phyloP scores from a whole-genome alignment of 768 basidiomycete species.

The Ramaria sp. region DNA sequence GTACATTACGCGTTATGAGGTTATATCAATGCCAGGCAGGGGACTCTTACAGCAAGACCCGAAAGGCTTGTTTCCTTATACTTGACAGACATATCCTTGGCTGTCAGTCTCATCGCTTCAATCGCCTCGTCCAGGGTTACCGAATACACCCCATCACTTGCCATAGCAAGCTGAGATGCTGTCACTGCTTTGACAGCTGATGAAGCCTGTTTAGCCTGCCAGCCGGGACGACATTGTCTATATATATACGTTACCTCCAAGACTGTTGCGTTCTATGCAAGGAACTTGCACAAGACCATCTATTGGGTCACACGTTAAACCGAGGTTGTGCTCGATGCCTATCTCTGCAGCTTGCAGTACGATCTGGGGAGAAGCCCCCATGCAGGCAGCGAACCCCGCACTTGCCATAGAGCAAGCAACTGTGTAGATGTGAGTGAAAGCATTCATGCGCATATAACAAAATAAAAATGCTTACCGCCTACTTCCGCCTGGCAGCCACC shows the following conservation, averaged over 20 bases:
- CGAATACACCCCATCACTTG: slow-evolving; percentile 76
- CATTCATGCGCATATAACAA: neutral
- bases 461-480: slow-evolving; percentile 44
- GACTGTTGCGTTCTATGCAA: slow-evolving; percentile 85
- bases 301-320: slow-evolving; percentile 90
- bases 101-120: slow-evolving; percentile 88
- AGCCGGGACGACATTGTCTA: neutral
- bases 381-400: slow-evolving; percentile 87
- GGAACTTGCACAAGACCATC: slow-evolving; percentile 92
- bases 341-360: slow-evolving; percentile 84
- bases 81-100: slow-evolving; percentile 89
- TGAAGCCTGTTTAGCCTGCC: neutral
- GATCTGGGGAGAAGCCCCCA: slow-evolving; percentile 83
- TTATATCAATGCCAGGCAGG: neutral
- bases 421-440: slow-evolving; percentile 13
- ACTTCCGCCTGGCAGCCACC: slow-evolving; percentile 95
- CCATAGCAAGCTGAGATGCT: slow-evolving; percentile 90
- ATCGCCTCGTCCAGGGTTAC: slow-evolving; percentile 93
- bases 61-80: slow-evolving; percentile 95
- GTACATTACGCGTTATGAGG: slow-evolving; percentile 9
- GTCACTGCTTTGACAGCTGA: slow-evolving; percentile 87
- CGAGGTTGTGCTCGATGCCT: slow-evolving; percentile 82
- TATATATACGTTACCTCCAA: slow-evolving; percentile 46
- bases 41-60: slow-evolving; percentile 44
- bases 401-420: slow-evolving; percentile 97